These are phyloP conservation scores for Ophiostoma tasmaniense DNA, from an alignment of 2,329 filamentous ascomycete species.

Conservation along the genomic window DNA sequence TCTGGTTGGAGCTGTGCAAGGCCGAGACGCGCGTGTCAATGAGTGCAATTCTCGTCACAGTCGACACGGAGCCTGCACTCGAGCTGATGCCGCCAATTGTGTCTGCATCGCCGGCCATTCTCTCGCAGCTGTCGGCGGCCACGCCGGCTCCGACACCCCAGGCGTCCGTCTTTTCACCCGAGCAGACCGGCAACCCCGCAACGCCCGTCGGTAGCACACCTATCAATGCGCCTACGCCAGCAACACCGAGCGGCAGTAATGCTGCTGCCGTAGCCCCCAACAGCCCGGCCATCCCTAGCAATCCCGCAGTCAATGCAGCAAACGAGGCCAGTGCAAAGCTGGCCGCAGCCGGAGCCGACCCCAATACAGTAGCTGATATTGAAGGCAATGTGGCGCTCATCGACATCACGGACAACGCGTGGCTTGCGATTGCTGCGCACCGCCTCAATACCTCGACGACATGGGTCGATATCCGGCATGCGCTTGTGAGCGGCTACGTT, in stretches of 20 bases:
- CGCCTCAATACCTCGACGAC: conserved; percentile 52
- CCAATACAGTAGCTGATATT: conserved; percentile 33
- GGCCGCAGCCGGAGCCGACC: conserved; percentile 19
- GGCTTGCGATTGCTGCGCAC: conserved; percentile 63
- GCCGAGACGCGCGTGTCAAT: conserved; percentile 43
- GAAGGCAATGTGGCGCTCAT: conserved; percentile 59
- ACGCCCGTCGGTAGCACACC: conserved; percentile 36
- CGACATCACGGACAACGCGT: conserved; percentile 66
- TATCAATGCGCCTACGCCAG: conserved; percentile 15
- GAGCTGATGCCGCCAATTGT: conserved; percentile 51
- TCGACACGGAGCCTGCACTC: conserved; percentile 57
- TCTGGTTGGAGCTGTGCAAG: conserved; percentile 47
- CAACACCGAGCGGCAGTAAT: conserved; percentile 21
- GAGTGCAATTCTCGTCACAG: conserved; percentile 52
- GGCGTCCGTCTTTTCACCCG: conserved; percentile 50
- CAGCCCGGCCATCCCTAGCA: conserved; percentile 11
- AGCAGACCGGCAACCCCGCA: conserved; percentile 44
- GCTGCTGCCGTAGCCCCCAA: conserved; percentile 3
- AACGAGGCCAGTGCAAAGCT: conserved; percentile 24
- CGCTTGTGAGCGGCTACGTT: conserved; percentile 56
- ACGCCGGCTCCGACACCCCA: conserved; percentile 64
- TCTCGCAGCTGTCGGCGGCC: conserved; percentile 37
- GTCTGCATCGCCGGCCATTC: conserved; percentile 38
- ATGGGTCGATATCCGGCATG: conserved; percentile 45
- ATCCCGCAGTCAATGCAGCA: not conserved